Evolutionary conservation across 192 early-diverging fungal genomes (phyloP).

Genomic region (Linnemannia schmuckeri): DNA sequence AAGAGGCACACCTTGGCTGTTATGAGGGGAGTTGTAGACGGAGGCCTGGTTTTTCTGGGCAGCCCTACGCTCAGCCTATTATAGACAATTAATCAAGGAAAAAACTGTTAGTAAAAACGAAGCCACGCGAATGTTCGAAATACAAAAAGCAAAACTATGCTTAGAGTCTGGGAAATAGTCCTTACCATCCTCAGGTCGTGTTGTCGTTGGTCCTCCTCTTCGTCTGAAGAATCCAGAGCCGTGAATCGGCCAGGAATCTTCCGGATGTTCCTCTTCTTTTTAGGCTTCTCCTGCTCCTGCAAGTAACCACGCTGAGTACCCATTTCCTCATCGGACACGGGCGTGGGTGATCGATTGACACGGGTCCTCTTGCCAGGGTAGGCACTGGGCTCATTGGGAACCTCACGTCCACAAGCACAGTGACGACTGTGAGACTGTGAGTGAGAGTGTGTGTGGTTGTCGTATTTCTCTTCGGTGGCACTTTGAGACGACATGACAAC

Average conservation of each 20-base stretch:
- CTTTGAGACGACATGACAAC: not conserved
- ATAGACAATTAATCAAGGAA: not conserved
- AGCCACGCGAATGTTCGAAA: too few relatives aligned
- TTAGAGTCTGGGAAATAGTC: not conserved
- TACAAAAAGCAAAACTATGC: not conserved
- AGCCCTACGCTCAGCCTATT: constrained; percentile 12
- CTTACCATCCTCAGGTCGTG: constrained; percentile 13
- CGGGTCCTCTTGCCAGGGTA: not conserved
- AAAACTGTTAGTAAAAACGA: not conserved
- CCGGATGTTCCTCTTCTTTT: constrained; percentile 9
- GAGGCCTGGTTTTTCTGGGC: not conserved
- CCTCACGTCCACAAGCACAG: not conserved
- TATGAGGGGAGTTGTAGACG: not conserved
- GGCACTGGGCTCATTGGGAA: too few relatives aligned
- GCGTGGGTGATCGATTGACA: not conserved
- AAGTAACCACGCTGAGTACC: not conserved
- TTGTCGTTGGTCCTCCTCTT: constrained; percentile 26
- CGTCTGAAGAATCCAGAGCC: constrained; percentile 42
- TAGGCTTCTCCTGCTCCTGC: constrained; percentile 10
- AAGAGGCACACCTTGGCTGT: not conserved
- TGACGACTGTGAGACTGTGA: not conserved
- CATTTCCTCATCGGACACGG: not conserved
- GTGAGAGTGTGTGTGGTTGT: not conserved
- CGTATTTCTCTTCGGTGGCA: not conserved
- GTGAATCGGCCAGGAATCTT: constrained; percentile 46